Evolutionary conservation across 2,329 filamentous ascomycete species (phyloP).

Genomic region (Plectosphaerella cucumerina): DNA sequence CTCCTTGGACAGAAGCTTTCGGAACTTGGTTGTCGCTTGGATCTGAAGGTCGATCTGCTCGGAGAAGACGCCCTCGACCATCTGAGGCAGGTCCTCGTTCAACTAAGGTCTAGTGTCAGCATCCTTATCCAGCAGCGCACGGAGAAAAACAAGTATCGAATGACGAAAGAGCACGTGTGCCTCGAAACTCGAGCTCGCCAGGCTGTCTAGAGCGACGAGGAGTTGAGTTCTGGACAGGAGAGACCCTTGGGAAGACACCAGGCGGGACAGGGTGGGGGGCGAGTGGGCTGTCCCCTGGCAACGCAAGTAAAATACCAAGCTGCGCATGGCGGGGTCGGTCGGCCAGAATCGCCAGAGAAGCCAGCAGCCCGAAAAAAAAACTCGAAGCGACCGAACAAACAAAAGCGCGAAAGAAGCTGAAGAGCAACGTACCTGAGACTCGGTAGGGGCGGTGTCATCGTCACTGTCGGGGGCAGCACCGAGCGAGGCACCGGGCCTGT

Average conservation of each 20-base stretch:
- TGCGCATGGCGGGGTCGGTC: constrained; percentile 11
- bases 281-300: constrained; percentile 10
- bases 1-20: constrained; percentile 97
- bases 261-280: constrained; percentile 9
- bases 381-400: constrained; percentile 3
- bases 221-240: not conserved
- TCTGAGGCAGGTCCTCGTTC: constrained; percentile 95
- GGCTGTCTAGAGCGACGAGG: not conserved
- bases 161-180: not conserved
- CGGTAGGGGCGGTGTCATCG: constrained; percentile 91
- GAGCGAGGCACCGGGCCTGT: constrained; percentile 74
- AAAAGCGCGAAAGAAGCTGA: constrained; percentile 9
- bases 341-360: not conserved
- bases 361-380: not conserved
- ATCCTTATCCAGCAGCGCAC: not conserved
- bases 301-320: constrained; percentile 13
- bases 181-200: not conserved
- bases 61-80: constrained; percentile 97
- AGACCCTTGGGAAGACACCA: too few relatives aligned
- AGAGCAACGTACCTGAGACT: constrained; percentile 76
- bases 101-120: constrained; percentile 54
- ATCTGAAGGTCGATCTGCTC: constrained; percentile 98
- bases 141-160: constrained; percentile 7
- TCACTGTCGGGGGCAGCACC: constrained; percentile 93
- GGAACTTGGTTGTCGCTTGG: constrained; percentile 94